Base-by-base conservation (phyloP, 768 basidiomycete species). In the Termitomyces sp. region DNA sequence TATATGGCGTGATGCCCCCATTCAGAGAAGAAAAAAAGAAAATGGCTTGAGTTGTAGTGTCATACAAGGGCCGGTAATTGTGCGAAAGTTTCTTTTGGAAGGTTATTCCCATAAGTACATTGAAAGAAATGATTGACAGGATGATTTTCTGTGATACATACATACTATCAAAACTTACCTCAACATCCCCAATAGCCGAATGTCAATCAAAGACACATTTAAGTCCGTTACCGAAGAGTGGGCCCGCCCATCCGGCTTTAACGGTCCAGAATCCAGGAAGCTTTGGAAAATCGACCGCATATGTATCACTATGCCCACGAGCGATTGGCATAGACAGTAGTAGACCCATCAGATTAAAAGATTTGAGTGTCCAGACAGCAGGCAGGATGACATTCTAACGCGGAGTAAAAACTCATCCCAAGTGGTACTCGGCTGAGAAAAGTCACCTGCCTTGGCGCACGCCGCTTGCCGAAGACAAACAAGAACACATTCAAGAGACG, bases 91-190 rank as follows among this genome's bases (percentile, higher is more conserved):
- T 51, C 51, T 27, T 14, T 49, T n/a, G n/a, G 31, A 14, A 34
- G 22, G n/a, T 36, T 49, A 34, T 49, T 32, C 12, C 29, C 13
- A 18, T 13, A n/a, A n/a, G n/a, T n/a, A 48, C n/a, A 13, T 20
- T 8, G 22, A 49, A 31, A 53, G 59, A 57, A 56, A 29, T 59
- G 56, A 62, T 64, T 58, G 61, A 63, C 61, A 62, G 49, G 36
- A 29, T 20, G 32, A 41, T 58, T 55, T 43, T 55, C 53, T 52
- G 61, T 46, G 56, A 60, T 60, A n/a, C n/a, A n/a, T n/a, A n/a
- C n/a, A n/a, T n/a, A 60, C 53, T 50, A 63, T 63, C 59, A 56
- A 48, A 58, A 50, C 43, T 48, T 18, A 43, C 41, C 48, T 14
- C 34, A 31, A 32, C 44, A 46, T 50, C 47, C 53, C 57, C 51